Percentiles rank a stretch among this genome's conserved stretches.
Evolutionary conservation across 768 basidiomycete species (phyloP).

Genomic region (Amanita subjunquillea): DNA sequence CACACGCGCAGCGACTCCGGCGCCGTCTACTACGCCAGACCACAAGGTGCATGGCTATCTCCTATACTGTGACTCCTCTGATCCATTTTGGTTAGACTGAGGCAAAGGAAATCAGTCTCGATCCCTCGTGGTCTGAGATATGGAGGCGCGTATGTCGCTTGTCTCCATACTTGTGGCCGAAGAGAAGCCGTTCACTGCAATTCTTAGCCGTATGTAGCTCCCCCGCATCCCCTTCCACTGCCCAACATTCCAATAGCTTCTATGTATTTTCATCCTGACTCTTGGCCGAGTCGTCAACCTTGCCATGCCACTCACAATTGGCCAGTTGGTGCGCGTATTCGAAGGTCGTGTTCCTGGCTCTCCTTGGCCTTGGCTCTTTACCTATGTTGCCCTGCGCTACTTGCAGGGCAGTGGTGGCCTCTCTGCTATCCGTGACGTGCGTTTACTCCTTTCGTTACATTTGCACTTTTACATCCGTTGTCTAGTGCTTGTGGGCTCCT

Average conservation of each 20-base stretch:
- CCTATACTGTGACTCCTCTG: neutral
- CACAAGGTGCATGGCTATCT: constrained; percentile 21
- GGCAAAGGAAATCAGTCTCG: constrained; percentile 40
- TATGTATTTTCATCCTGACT: constrained; percentile 64
- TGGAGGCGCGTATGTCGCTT: constrained; percentile 55
- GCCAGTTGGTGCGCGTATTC: constrained; percentile 47
- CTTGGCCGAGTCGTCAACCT: constrained; percentile 72
- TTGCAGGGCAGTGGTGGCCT: constrained; percentile 72
- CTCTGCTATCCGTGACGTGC: constrained; percentile 50
- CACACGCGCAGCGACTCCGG: constrained; percentile 42
- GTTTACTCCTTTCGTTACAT: constrained; percentile 6
- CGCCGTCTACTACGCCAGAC: constrained; percentile 28
- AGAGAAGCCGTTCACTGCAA: constrained; percentile 54
- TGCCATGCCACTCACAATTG: constrained; percentile 60
- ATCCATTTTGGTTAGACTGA: constrained; percentile 18
- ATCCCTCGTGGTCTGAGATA: constrained; percentile 67
- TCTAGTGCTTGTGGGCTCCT: constrained; percentile 68
- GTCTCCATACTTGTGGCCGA: constrained; percentile 80
- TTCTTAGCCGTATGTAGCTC: constrained; percentile 44
- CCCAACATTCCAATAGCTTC: constrained; percentile 25
- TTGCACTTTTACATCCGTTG: neutral
- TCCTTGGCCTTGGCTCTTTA: constrained; percentile 60
- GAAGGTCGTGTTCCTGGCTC: constrained; percentile 36
- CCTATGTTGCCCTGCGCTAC: constrained; percentile 63
- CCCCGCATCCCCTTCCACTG: neutral